These are phyloP conservation scores for Paracorniculantispora psalliotae DNA, from an alignment of 2,329 filamentous ascomycete genomes.

Conservation along the genomic window DNA sequence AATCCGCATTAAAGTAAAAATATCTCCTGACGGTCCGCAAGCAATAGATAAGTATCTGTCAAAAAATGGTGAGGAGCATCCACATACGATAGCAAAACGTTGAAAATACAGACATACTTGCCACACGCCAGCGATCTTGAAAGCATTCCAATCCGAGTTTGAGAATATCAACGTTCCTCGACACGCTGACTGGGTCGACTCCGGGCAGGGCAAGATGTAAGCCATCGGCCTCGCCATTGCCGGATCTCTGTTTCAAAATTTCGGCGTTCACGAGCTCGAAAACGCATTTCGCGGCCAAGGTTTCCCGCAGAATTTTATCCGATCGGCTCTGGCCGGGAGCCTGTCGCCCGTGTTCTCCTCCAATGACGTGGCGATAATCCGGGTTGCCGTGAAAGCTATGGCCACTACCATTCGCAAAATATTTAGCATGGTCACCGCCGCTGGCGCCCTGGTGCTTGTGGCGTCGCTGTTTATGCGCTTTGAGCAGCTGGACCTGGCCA, in stretches of 20 bases:
- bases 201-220: conserved; percentile 1
- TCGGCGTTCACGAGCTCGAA: neutral
- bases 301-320: conserved; percentile 20
- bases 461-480: neutral
- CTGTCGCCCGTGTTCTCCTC: conserved; percentile 12
- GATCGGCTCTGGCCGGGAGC: conserved; percentile 21
- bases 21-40: neutral
- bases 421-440: conserved; percentile 20
- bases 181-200: neutral
- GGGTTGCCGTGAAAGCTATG: conserved; percentile 22
- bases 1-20: neutral
- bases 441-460: neutral
- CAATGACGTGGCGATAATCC: conserved; percentile 17
- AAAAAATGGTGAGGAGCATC: neutral
- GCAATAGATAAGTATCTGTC: neutral
- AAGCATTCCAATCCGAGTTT: neutral
- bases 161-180: neutral
- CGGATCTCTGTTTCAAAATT: conserved; percentile 30
- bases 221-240: conserved; percentile 30
- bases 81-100: neutral
- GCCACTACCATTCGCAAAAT: conserved; percentile 19
- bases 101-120: neutral
- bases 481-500: neutral
- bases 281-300: conserved; percentile 18
- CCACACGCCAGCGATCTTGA: neutral